These are phyloP conservation scores for Luzula sylvatica DNA, from an alignment of 176 grass and related monocot species.

Conservation along the genomic window DNA sequence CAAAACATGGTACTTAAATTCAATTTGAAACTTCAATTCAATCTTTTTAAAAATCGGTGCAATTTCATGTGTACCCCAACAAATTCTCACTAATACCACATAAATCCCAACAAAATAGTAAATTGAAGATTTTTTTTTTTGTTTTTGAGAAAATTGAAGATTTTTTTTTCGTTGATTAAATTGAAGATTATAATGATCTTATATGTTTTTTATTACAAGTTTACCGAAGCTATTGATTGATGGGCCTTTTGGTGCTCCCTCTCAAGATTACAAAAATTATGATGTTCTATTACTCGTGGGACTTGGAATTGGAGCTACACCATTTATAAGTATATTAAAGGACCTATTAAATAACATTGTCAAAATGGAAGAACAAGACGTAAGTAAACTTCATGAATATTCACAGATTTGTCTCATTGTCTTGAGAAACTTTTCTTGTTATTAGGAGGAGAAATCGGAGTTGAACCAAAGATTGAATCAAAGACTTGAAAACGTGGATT, in stretches of 20 bases:
- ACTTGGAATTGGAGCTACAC: constrained; percentile 23
- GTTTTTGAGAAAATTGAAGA: background rate
- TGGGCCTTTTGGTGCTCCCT: constrained; percentile 27
- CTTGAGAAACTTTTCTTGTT: background rate
- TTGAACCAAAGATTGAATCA: constrained; percentile 1
- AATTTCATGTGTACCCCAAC: too few relatives aligned
- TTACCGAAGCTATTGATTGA: constrained; percentile 94
- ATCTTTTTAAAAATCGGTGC: too few relatives aligned
- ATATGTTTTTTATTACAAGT: constrained; percentile 28
- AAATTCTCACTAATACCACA: too few relatives aligned
- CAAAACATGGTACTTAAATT: constrained; percentile 48
- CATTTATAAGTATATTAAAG: constrained; percentile 25
- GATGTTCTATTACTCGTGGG: constrained; percentile 20
- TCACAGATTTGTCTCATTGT: background rate
- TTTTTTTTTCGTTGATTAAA: constrained; percentile 4
- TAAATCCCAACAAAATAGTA: too few relatives aligned
- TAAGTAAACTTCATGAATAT: background rate
- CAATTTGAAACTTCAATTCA: constrained; percentile 10
- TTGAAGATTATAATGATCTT: constrained; percentile 14
- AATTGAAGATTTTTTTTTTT: too few relatives aligned
- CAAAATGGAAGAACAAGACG: constrained; percentile 27
- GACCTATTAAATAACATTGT: constrained; percentile 26
- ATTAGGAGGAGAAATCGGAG: constrained; percentile 17
- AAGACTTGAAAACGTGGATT: constrained; percentile 14
- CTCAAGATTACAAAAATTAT: constrained; percentile 23